These are phyloP conservation scores for Scutellaria baicalensis DNA, from an alignment of 257 asterid genomes.

Conservation along the genomic window DNA sequence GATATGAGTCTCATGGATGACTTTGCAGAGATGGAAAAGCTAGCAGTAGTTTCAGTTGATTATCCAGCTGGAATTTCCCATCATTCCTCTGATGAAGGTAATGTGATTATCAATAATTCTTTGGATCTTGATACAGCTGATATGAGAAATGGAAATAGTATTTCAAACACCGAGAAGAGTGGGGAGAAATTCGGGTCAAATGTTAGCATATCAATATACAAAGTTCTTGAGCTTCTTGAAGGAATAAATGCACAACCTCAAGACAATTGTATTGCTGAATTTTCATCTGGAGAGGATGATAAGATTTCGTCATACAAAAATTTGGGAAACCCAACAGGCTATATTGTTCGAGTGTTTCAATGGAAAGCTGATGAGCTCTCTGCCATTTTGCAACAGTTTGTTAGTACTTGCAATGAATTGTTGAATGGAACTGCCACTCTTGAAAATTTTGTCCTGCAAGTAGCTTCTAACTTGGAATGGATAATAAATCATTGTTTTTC, in stretches of 20 bases:
- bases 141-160: constrained; percentile 14
- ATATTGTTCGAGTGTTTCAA: constrained; percentile 62
- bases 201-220: constrained; percentile 37
- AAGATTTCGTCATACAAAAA: constrained; percentile 20
- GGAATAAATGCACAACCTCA: constrained; percentile 45
- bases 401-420: constrained; percentile 55
- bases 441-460: constrained; percentile 43
- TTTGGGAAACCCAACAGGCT: constrained; percentile 43
- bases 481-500: constrained; percentile 83
- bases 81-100: constrained; percentile 23
- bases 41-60: constrained; percentile 47
- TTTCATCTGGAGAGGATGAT: background rate
- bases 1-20: constrained; percentile 91
- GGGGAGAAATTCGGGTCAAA: constrained; percentile 21
- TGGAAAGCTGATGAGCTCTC: constrained; percentile 77
- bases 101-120: constrained; percentile 12
- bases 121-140: constrained; percentile 19
- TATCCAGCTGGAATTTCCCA: constrained; percentile 29
- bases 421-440: constrained; percentile 43
- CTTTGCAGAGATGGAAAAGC: constrained; percentile 91
- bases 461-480: constrained; percentile 73
- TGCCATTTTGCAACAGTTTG: constrained; percentile 45
- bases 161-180: constrained; percentile 11
- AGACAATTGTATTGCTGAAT: constrained; percentile 19
- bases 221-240: constrained; percentile 70